Evolutionary conservation across 2,329 filamentous ascomycete genomes (phyloP).

Genomic region (Paraphaeosphaeria sporulosa): DNA sequence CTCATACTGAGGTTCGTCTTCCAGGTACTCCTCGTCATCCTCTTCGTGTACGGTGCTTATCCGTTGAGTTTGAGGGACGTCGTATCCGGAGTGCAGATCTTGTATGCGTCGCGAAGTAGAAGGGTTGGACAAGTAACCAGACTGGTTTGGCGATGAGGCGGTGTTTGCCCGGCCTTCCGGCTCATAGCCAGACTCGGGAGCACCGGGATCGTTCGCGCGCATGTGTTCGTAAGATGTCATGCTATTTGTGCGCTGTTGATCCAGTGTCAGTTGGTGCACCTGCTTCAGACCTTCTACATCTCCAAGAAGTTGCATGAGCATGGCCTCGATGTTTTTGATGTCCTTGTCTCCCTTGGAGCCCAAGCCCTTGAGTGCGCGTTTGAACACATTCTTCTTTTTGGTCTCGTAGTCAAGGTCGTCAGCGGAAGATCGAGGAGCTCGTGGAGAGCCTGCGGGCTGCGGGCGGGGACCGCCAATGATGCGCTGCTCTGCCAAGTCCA

Average conservation of each 20-base stretch:
- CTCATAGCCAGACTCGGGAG: slow-evolving; percentile 72
- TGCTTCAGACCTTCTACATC: slow-evolving; percentile 78
- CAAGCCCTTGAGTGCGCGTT: slow-evolving; percentile 88
- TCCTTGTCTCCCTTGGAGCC: slow-evolving; percentile 89
- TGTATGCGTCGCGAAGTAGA: slow-evolving; percentile 55
- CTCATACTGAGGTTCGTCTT: slow-evolving; percentile 65
- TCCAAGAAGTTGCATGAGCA: slow-evolving; percentile 84
- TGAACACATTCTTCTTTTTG: slow-evolving; percentile 94
- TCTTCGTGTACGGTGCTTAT: slow-evolving; percentile 88
- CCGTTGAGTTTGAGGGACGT: slow-evolving; percentile 71
- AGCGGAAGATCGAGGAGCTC: slow-evolving; percentile 61
- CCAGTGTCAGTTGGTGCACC: slow-evolving; percentile 42
- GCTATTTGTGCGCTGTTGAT: slow-evolving; percentile 55
- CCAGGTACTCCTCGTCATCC: slow-evolving; percentile 78
- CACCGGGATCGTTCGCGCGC: slow-evolving; percentile 73
- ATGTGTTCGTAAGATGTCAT: slow-evolving; percentile 75
- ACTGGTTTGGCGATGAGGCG: slow-evolving; percentile 76
- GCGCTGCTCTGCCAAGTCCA: slow-evolving; percentile 83
- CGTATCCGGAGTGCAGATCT: slow-evolving; percentile 59
- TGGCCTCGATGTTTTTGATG: slow-evolving; percentile 74
- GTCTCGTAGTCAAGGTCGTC: slow-evolving; percentile 66
- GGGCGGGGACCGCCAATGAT: slow-evolving; percentile 86
- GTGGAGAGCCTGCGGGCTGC: slow-evolving; percentile 71
- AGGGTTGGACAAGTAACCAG: slow-evolving; percentile 75
- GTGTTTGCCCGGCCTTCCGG: slow-evolving; percentile 82